phyloP scores from a whole-genome alignment of 2,329 filamentous ascomycete genomes.

The Rosellinia necatrix region DNA sequence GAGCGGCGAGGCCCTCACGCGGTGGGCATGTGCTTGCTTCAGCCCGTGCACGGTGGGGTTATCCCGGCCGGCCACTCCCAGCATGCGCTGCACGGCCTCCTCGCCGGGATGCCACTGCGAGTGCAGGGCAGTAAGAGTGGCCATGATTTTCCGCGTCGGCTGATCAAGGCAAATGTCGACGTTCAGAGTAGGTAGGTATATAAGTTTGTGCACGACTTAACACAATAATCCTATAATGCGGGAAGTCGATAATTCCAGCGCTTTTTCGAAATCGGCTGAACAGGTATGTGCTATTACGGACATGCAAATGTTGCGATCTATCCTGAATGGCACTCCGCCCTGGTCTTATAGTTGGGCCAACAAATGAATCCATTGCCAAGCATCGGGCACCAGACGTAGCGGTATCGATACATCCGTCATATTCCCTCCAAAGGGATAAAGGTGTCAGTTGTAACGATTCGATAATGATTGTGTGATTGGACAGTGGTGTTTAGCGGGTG shows the following conservation, averaged over 20 bases:
- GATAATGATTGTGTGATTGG: background rate
- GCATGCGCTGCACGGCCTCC: conserved; percentile 63
- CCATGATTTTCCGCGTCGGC: too few species aligned
- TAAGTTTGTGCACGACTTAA: background rate
- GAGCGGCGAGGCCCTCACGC: conserved; percentile 67
- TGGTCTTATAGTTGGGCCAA: background rate
- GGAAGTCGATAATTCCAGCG: background rate
- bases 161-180: too few species aligned
- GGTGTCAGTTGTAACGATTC: background rate
- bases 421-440: background rate
- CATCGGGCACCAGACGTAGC: background rate
- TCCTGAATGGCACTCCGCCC: background rate
- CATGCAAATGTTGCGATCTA: background rate
- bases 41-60: conserved; percentile 73
- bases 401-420: background rate
- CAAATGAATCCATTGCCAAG: background rate
- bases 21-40: conserved; percentile 61
- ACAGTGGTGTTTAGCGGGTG: background rate
- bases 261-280: too few species aligned
- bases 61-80: conserved; percentile 59
- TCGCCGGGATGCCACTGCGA: conserved; percentile 69
- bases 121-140: conserved; percentile 18
- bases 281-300: background rate
- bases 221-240: background rate
- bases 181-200: conserved; percentile 7